Base-by-base conservation (phyloP, 1,284 basidiomycete species). In the Taiwanofungus camphoratus region DNA sequence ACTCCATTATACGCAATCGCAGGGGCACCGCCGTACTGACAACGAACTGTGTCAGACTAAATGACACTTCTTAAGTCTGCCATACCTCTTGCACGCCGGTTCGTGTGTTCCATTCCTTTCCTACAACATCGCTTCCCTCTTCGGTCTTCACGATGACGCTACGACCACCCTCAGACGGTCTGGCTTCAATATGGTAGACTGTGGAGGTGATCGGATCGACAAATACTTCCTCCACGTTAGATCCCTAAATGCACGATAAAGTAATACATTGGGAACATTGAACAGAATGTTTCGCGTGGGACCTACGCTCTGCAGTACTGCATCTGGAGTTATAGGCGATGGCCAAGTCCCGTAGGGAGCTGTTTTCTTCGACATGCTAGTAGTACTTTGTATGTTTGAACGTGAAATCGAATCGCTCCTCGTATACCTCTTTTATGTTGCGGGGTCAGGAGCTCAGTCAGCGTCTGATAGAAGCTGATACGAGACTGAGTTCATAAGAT, bases 161-260 rank as follows among this genome's bases (percentile, higher is more conserved):
- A 2, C 83, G 67, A 5, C 84, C 76, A 11, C 61, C 68, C 54
- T 87, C 82, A 12, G 71, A 68, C 0, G 86, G 80, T 7, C 84
- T 62, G 7, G 62, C 65, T 55, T 87, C 84, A 39, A 82, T 53
- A 60, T 82, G 77, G 52, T 82, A 84, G 18, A 82, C 57, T 5
- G 61, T 62, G 2, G 65, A 65, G 2, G 72, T 76, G 19, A 73
- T 52, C 2, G 68, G 61, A 58, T 84, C 82, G 20, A 80, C 73
- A 31, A 81, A 51, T 15, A 80, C 60, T 45, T 79, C 77, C 3
- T 59, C 56, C 39, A 76, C 62, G 2, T 61, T 54, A 21, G 63
- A 67, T 13, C 67, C 64, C 79, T 74, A 52, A n/a, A 55, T 36
- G 4, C 21, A 9, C 31, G 6, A 16, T 33, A 12, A 18, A 33